Conservation (phyloP, 345 rosid species). For the Lepidium didymum region DNA sequence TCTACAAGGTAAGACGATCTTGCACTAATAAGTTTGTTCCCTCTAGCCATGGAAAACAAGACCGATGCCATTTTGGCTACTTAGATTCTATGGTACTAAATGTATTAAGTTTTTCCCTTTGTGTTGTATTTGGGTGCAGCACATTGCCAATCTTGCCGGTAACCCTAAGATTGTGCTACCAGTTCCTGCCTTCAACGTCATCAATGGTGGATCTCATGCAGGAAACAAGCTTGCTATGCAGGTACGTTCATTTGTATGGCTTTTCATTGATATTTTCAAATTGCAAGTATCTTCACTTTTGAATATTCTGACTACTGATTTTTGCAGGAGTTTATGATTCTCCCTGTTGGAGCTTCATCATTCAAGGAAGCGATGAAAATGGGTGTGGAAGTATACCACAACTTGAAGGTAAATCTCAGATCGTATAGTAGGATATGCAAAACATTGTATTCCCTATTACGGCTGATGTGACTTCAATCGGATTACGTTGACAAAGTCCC, state of each 20-base stretch:
- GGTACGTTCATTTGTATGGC: constrained; percentile 27
- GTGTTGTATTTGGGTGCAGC: constrained; percentile 17
- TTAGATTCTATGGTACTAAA: neutral
- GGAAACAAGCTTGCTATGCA: constrained; percentile 99
- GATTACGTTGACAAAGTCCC: neutral
- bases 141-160: constrained; percentile 91
- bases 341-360: constrained; percentile 84
- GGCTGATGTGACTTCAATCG: neutral
- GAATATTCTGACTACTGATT: neutral
- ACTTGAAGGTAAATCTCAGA: constrained; percentile 56
- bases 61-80: neutral
- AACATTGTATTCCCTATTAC: neutral
- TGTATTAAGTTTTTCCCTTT: neutral
- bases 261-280: neutral
- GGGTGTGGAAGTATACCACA: constrained; percentile 95
- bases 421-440: neutral
- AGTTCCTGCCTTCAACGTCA: constrained; percentile 97
- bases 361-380: constrained; percentile 99
- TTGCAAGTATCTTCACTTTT: neutral
- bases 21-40: neutral
- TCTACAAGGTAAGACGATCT: constrained; percentile 54
- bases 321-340: constrained; percentile 92
- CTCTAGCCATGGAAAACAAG: neutral
- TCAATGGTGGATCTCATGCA: constrained; percentile 98
- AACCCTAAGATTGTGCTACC: constrained; percentile 83